phyloP scores from a whole-genome alignment of 352 stramenopile species.

The Globisporangium mamillatum region DNA sequence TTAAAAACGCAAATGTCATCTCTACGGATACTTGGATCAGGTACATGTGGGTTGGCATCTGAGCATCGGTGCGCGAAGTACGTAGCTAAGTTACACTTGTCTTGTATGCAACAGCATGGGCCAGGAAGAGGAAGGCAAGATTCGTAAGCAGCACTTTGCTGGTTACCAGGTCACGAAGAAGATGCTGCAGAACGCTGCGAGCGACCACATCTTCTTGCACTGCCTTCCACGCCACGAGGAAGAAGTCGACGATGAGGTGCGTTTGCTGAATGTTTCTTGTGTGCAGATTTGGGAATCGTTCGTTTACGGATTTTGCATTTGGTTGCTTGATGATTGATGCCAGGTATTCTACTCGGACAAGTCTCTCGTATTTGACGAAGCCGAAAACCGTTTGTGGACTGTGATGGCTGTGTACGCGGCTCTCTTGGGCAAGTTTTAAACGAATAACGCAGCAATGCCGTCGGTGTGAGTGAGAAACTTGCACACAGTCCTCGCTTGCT shows the following conservation, averaged over 20 bases:
- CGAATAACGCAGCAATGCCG: neutral
- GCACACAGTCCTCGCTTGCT: neutral
- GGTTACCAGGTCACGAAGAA: conserved; percentile 94
- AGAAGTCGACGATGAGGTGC: conserved; percentile 96
- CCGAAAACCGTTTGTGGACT: conserved; percentile 98
- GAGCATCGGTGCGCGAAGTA: neutral
- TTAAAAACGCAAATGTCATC: conserved; percentile 93
- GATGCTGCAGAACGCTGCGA: conserved; percentile 90
- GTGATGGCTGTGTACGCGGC: conserved; percentile 95
- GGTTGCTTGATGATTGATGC: conserved; percentile 2
- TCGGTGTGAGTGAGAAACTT: neutral
- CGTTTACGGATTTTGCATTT: neutral
- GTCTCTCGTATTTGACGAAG: conserved; percentile 96
- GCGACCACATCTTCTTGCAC: conserved; percentile 96
- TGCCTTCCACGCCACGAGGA: conserved; percentile 96
- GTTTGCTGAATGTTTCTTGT: conserved; percentile 11
- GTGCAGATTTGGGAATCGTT: neutral
- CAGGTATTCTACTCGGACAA: conserved; percentile 94
- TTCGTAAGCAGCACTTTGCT: conserved; percentile 92
- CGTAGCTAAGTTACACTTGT: neutral
- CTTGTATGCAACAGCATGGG: conserved; percentile 68
- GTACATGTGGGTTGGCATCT: conserved; percentile 10
- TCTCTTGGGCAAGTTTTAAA: conserved; percentile 57
- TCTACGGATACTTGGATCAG: conserved; percentile 97
- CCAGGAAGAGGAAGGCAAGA: conserved; percentile 92